Base-by-base conservation (phyloP, 148 eudicot genomes). In the Fagopyrum esculentum region DNA sequence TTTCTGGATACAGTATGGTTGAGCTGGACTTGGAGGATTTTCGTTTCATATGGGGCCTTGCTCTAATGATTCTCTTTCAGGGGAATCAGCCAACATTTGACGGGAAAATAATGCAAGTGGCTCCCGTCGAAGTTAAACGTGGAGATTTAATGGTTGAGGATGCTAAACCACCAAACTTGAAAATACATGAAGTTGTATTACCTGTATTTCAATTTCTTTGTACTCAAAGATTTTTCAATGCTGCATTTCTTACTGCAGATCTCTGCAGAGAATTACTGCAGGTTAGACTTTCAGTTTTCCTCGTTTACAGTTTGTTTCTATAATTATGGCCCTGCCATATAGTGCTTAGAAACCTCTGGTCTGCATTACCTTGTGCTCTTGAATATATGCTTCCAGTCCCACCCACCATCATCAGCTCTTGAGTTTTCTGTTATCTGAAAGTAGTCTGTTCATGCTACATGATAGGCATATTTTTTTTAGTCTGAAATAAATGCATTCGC, bases 1-100 rank as follows among this genome's bases (percentile, higher is more conserved):
- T 86, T 55, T 95, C 98, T 68, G 98, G 96, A 73, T 89, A 89
- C 84, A 87, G 88, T 81, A 95, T 95, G 98, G 97, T 92, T 75
- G 90, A 88, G 69, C 81, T 95, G 80, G 74, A 79, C 45, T 64
- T 72, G 30, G 92, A 90, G 81, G 98, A 92, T 68, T 95, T 87
- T 76, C 89, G 78, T 75, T 95, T 95, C 81, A 81, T 95, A 3
- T 95, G 97, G 97, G 96, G 92, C 15, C 88, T 92, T 76, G 81
- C 91, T 74, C 81, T 92, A 49, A 85, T 95, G 75, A 82, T 89
- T 84, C 87, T 95, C 75, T 95, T 95, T 79, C 97, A 95, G 84
- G 96, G 90, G 72, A 81, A 87, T 70, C 88, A 82, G 81, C 69
- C 79, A 78, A 79, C 82, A 69, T 75, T 57, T 75, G 82, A 84